A percentile compares a stretch with the other conserved stretches of the same genome.
Conservation (phyloP, 257 asterid species). For the Lantana camara region DNA sequence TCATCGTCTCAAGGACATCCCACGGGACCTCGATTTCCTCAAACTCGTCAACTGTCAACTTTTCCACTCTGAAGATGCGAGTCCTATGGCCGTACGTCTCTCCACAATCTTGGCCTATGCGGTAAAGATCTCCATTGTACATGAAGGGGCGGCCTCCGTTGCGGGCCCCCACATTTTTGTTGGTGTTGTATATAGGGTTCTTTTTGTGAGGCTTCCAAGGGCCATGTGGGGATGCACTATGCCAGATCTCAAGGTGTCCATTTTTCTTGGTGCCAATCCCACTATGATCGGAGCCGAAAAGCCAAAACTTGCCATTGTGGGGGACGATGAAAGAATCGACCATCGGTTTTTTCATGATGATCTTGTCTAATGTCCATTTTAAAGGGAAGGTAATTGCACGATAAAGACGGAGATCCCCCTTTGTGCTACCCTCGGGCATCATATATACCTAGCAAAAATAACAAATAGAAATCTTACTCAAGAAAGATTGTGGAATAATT, state of each 20-base stretch:
- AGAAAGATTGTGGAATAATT: slow-evolving; percentile 13
- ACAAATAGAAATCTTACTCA: no score
- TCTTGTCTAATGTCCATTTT: slow-evolving; percentile 69
- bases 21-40: slow-evolving; percentile 79
- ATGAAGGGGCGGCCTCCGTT: slow-evolving; percentile 94
- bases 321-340: slow-evolving; percentile 77
- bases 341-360: slow-evolving; percentile 70
- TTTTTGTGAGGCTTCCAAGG: slow-evolving; percentile 87
- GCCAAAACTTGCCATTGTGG: slow-evolving; percentile 79
- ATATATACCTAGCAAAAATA: slow-evolving; percentile 97
- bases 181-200: slow-evolving; percentile 78
- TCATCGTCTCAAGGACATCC: slow-evolving; percentile 46
- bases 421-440: slow-evolving; percentile 92
- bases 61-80: slow-evolving; percentile 67
- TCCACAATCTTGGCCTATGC: slow-evolving; percentile 92
- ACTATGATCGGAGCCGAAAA: slow-evolving; percentile 92
- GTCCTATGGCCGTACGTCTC: slow-evolving; percentile 68
- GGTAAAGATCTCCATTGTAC: slow-evolving; percentile 67
- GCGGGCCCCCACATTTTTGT: slow-evolving; percentile 81
- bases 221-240: slow-evolving; percentile 79
- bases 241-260: slow-evolving; percentile 91
- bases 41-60: slow-evolving; percentile 60
- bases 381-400: slow-evolving; percentile 80
- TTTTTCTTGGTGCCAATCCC: slow-evolving; percentile 70
- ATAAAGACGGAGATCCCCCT: slow-evolving; percentile 94